Evolutionary conservation across 169 alveolate species (phyloP).

Genomic region (Eimeria maxima): DNA sequence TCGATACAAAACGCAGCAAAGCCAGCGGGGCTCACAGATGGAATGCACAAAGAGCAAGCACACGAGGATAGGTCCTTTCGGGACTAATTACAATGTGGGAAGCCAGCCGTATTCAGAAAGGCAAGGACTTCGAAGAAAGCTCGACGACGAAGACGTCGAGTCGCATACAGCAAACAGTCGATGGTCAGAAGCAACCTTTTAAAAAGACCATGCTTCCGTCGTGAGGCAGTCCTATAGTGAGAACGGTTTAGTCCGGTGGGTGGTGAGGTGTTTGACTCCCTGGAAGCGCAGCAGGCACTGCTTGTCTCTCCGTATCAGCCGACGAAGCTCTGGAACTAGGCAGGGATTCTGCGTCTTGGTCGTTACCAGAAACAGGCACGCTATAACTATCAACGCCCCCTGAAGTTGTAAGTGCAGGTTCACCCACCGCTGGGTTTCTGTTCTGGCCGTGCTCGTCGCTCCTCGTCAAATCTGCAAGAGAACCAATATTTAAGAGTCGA

Average conservation of each 20-base stretch:
- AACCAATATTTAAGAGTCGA: background rate
- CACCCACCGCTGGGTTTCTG: background rate
- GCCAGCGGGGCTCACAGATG: background rate
- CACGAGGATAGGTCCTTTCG: background rate
- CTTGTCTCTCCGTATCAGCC: background rate
- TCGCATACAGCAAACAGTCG: background rate
- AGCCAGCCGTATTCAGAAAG: background rate
- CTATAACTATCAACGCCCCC: background rate
- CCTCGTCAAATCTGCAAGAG: background rate
- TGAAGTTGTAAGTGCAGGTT: background rate
- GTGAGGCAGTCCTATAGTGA: background rate
- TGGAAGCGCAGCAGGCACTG: background rate
- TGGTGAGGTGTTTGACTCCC: background rate
- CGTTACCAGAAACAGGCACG: background rate
- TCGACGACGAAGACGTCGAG: background rate
- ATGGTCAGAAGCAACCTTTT: background rate
- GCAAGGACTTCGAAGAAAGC: background rate
- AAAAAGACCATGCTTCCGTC: background rate
- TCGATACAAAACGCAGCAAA: constrained; percentile 4
- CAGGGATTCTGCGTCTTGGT: background rate
- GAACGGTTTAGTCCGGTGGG: background rate
- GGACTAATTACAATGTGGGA: background rate
- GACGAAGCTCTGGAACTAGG: background rate
- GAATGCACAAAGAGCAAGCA: background rate
- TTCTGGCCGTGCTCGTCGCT: background rate